A percentile compares a stretch with the other conserved stretches of the same genome.
These are phyloP conservation scores for Aspergillus avenaceus DNA, from an alignment of 495 filamentous ascomycete genomes.

Conservation along the genomic window DNA sequence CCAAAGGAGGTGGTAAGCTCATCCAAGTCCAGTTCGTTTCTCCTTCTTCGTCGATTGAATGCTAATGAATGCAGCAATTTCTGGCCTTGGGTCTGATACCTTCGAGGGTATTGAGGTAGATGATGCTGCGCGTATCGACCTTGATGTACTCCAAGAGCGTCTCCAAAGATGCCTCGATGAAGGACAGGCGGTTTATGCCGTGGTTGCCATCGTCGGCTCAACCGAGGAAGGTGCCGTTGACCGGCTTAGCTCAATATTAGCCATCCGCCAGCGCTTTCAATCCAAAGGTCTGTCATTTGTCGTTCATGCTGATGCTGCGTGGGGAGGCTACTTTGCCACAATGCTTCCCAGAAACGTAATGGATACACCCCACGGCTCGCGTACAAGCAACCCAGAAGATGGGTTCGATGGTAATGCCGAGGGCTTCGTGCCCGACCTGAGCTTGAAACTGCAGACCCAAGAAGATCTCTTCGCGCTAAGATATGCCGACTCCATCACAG, in stretches of 20 bases:
- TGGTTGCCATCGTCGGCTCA: constrained; percentile 26
- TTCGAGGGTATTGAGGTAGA: constrained; percentile 35
- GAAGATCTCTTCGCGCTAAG: constrained; percentile 30
- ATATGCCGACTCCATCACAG: constrained; percentile 39
- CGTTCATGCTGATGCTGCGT: constrained; percentile 45
- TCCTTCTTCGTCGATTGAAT: neutral
- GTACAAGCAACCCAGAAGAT: neutral
- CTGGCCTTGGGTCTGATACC: constrained; percentile 40
- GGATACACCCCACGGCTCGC: neutral
- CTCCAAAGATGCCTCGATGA: constrained; percentile 26
- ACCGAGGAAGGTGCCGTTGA: constrained; percentile 41
- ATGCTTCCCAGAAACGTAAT: constrained; percentile 26
- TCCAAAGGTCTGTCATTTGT: constrained; percentile 35
- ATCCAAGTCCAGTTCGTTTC: neutral
- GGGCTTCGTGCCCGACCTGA: constrained; percentile 3
- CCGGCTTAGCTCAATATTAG: constrained; percentile 30
- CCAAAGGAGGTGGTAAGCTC: constrained; percentile 36
- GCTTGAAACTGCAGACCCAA: constrained; percentile 23
- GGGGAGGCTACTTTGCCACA: constrained; percentile 48
- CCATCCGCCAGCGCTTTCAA: constrained; percentile 34
- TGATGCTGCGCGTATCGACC: constrained; percentile 31
- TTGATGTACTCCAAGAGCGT: constrained; percentile 22
- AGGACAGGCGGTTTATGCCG: constrained; percentile 28
- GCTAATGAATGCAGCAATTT: constrained; percentile 24
- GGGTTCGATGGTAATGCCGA: neutral